Base-by-base conservation (phyloP, 345 rosid species). In the Streptanthus diversifolius region DNA sequence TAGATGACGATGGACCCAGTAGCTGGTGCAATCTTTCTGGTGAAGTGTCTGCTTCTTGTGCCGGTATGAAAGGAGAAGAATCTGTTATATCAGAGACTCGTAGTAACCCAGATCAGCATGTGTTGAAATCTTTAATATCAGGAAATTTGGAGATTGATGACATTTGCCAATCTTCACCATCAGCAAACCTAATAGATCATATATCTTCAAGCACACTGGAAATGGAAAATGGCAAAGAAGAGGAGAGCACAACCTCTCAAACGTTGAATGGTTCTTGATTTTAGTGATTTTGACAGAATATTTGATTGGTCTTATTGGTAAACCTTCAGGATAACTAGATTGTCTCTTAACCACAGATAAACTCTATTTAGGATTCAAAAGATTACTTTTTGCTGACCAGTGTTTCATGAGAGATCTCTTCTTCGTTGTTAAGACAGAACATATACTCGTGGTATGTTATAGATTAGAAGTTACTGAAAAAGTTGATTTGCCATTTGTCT, bases 11-110 rank as follows among this genome's bases (percentile, higher is more conserved):
- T 60, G 77, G 54, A 54, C 39, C 78, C 39, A 73, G 63, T 52
- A 14, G 58, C 52, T 64, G 39, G 67, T 35, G 72, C 70, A 63
- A 74, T 78, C 22, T 72, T 73, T 70, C 88, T 51, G 70, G 58
- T 18, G 89, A 83, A 84, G 66, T 78, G 76, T 74, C 87, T 87
- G 9, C 68, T 39, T 76, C 83, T 83, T 75, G 82, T 89, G 30
- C 37, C 39, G 19, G 72, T 19, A 5, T 39, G 60, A 62, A 84
- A 71, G 68, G 41, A 79, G 51, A 33, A 73, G 54, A 19, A 54
- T 35, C 13, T 76, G 66, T 36, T 17, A 47, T 53, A 45, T 37
- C 75, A 33, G 75, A 72, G 55, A 45, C 49, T 27, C 12, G 58
- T 45, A 73, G 39, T 36, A 66, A 61, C 32, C 21, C 78, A 66